A percentile compares a stretch with the other conserved stretches of the same genome.
Conservation (phyloP, 2,329 filamentous ascomycete genomes). For the Diaporthe citrichinensis region DNA sequence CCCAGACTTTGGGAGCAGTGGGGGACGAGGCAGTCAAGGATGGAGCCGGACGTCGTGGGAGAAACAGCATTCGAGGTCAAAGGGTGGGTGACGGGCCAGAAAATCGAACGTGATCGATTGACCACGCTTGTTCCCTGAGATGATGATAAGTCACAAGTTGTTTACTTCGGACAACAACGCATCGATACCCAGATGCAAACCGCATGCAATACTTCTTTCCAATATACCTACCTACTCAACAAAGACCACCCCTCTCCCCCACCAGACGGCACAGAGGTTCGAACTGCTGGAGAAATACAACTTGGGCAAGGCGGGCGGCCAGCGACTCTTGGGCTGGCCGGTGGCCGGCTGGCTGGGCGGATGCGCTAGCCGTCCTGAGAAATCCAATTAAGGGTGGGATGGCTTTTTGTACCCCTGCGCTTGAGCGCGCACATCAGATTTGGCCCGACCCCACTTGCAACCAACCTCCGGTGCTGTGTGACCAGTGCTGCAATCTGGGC, state of each 20-base stretch:
- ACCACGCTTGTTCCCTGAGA: not conserved
- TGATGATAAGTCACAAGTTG: not conserved
- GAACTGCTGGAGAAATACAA: not conserved
- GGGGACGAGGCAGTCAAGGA: slow-evolving; percentile 1
- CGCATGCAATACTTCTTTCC: not conserved
- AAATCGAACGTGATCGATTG: not conserved
- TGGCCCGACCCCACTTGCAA: slow-evolving; percentile 19
- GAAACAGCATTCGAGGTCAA: not conserved
- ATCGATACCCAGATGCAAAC: not conserved
- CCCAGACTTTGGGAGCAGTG: slow-evolving; percentile 22
- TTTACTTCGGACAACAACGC: not conserved
- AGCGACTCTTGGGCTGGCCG: not conserved
- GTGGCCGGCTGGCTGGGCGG: not conserved
- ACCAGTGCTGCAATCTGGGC: slow-evolving; percentile 1
- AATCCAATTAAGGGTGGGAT: slow-evolving; percentile 28
- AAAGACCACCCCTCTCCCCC: not conserved
- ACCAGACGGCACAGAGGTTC: not conserved
- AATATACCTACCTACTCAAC: not conserved
- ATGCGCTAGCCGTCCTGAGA: not conserved
- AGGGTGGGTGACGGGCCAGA: not conserved
- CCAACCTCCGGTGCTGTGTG: not conserved
- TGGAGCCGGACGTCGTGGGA: slow-evolving; percentile 6
- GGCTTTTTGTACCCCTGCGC: slow-evolving; percentile 19
- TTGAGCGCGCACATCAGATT: slow-evolving; percentile 7
- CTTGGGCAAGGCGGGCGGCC: not conserved